Evolutionary conservation across 108 stramenopile genomes (phyloP).

Genomic region (Mediolabrus comicus): DNA sequence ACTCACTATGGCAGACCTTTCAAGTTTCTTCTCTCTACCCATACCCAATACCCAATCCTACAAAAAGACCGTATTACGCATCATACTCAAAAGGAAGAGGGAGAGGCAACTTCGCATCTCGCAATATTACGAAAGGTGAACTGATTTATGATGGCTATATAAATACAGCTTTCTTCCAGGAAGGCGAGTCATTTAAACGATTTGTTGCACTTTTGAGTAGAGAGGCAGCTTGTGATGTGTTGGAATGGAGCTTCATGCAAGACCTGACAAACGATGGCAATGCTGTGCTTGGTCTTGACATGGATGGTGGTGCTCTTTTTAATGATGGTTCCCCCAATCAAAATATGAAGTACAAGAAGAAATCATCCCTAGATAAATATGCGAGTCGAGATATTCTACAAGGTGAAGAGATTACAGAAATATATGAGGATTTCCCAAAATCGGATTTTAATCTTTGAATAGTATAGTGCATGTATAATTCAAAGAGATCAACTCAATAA

Average conservation of each 20-base stretch:
- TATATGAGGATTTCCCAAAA: slow-evolving; percentile 1
- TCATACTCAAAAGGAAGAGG: slow-evolving; percentile 15
- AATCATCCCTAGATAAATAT: slow-evolving; percentile 18
- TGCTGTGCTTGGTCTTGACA: slow-evolving; percentile 16
- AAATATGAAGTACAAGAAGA: slow-evolving; percentile 16
- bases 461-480: too few species aligned
- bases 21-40: background rate
- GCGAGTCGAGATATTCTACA: slow-evolving; percentile 6
- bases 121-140: slow-evolving; percentile 17
- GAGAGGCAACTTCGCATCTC: slow-evolving; percentile 16
- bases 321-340: slow-evolving; percentile 6
- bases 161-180: slow-evolving; percentile 23
- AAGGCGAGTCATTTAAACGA: slow-evolving; percentile 13
- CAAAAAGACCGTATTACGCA: background rate
- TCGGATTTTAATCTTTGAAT: slow-evolving; percentile 12
- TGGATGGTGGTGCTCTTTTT: slow-evolving; percentile 16
- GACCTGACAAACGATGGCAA: slow-evolving; percentile 26
- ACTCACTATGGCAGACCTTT: background rate
- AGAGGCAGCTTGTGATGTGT: slow-evolving; percentile 14
- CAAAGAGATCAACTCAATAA: too few species aligned
- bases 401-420: slow-evolving; percentile 10
- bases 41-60: background rate
- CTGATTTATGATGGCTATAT: slow-evolving; percentile 12
- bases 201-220: slow-evolving; percentile 9
- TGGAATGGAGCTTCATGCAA: slow-evolving; percentile 22